Base-by-base conservation (phyloP, 2,329 filamentous ascomycete species). In the Nigrograna mackinnonii region DNA sequence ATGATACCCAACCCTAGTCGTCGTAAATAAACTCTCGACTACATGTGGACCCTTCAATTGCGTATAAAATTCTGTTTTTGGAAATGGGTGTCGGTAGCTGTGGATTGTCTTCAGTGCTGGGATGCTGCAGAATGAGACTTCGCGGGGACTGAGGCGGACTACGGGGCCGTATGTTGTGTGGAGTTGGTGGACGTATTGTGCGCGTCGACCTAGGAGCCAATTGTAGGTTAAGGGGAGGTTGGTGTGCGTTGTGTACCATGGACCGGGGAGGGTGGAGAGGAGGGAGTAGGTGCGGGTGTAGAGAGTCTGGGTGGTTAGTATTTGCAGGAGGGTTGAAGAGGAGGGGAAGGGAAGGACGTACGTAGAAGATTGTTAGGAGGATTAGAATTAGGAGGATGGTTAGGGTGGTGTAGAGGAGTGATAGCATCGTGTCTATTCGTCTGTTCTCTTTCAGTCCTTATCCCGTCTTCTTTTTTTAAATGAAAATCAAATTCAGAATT, bases 211-310 rank as follows among this genome's bases (percentile, higher is more conserved):
- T 5, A 17, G 22, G 18, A 52, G 9, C 14, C 21, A 41, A 17
- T 47, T 17, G 38, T 45, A 52, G 5, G 22, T 2, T 6, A 38
- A 20, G 2, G 43, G 39, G 1, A 39, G 13, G 7, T 31, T 36
- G 6, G 49, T 52, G 21, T 37, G 49, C 37, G 41, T 46, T 3
- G 49, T 39, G 20, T 44, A 39, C 46, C 46, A 47, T 3, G 49
- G 49, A 2, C 49, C 49, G 4, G 49, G 49, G 2, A 52, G 9
- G n/a, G 22, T 17, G 5, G 34, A 22, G 1, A 49, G 17, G 6
- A 46, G 43, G 12, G 24, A 28, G 24, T 11, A 12, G 24, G 11
- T 28, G 24, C 11, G 11, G 11, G 24, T 12, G 24, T 28, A 28
- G 24, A 28, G 2, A 28, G 3, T 3, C 24, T 28, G 14, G 24